phyloP scores from a whole-genome alignment of 768 basidiomycete species.

The Baorangia bicolor region DNA sequence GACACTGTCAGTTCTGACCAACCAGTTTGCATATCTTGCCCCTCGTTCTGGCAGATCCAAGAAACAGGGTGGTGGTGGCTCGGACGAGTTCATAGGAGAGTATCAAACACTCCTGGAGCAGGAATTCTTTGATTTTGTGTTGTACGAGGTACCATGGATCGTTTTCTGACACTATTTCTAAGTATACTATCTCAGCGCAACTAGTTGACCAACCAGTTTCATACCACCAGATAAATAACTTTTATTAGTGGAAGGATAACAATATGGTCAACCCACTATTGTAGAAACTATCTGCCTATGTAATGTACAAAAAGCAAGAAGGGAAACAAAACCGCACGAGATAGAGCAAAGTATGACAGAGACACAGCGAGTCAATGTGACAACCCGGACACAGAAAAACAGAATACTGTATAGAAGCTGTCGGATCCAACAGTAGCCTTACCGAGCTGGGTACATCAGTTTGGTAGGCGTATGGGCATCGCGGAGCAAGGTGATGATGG shows the following conservation, averaged over 20 bases:
- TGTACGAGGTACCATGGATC: constrained; percentile 94
- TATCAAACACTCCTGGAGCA: constrained; percentile 92
- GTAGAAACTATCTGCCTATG: constrained; percentile 48
- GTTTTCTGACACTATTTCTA: constrained; percentile 43
- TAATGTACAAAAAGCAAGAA: constrained; percentile 37
- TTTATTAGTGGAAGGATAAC: constrained; percentile 62
- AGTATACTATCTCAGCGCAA: neutral
- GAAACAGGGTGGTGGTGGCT: constrained; percentile 33
- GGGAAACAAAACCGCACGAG: constrained; percentile 19
- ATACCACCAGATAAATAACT: constrained; percentile 34
- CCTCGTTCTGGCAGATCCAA: constrained; percentile 58
- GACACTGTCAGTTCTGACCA: constrained; percentile 66
- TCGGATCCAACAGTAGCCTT: constrained; percentile 12
- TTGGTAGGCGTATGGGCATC: constrained; percentile 15
- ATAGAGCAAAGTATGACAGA: constrained; percentile 23
- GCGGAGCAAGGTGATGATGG: constrained; percentile 7
- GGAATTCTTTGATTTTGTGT: constrained; percentile 93
- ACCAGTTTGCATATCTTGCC: constrained; percentile 78
- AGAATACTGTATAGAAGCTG: constrained; percentile 18
- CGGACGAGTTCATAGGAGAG: constrained; percentile 82
- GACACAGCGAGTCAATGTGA: constrained; percentile 14
- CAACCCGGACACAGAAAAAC: constrained; percentile 17
- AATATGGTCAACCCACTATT: constrained; percentile 57
- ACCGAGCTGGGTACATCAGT: constrained; percentile 6
- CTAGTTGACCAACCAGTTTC: neutral